These are phyloP conservation scores for Podaxis pistillaris DNA, from an alignment of 768 basidiomycete species.

Conservation along the genomic window DNA sequence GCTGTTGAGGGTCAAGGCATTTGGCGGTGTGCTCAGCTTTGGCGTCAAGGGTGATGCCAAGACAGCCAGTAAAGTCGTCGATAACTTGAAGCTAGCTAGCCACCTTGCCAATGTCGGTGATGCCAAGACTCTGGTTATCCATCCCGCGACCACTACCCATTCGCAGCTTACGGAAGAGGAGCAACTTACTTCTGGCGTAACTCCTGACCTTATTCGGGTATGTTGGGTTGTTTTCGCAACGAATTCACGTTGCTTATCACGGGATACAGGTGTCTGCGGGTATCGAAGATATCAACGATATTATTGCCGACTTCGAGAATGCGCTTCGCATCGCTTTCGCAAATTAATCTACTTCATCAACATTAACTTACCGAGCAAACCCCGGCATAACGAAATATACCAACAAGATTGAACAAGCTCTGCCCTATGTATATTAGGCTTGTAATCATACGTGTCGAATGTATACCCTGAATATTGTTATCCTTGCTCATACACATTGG, in stretches of 20 bases:
- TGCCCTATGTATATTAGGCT: not conserved
- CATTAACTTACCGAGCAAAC: too few species aligned
- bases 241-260: not conserved
- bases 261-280: slow-evolving; percentile 29
- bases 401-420: too few species aligned
- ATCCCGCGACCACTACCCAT: slow-evolving; percentile 78
- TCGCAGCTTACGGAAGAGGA: slow-evolving; percentile 63
- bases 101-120: slow-evolving; percentile 74
- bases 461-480: not conserved
- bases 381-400: too few species aligned
- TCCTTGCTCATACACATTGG: not conserved
- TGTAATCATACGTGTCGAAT: not conserved
- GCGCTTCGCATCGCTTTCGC: slow-evolving; percentile 30
- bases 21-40: slow-evolving; percentile 76
- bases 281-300: slow-evolving; percentile 41
- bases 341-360: not conserved
- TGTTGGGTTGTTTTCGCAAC: not conserved
- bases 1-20: slow-evolving; percentile 52
- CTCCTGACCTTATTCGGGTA: slow-evolving; percentile 70
- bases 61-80: slow-evolving; percentile 60
- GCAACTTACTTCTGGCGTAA: slow-evolving; percentile 64
- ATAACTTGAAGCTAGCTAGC: slow-evolving; percentile 67
- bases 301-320: slow-evolving; percentile 41
- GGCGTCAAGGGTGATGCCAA: slow-evolving; percentile 61
- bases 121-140: slow-evolving; percentile 80